Evolutionary conservation across 768 basidiomycete species (phyloP), one percentile per base, ranked within the genome.

Genomic region (Macrolepiota fuliginosa): DNA sequence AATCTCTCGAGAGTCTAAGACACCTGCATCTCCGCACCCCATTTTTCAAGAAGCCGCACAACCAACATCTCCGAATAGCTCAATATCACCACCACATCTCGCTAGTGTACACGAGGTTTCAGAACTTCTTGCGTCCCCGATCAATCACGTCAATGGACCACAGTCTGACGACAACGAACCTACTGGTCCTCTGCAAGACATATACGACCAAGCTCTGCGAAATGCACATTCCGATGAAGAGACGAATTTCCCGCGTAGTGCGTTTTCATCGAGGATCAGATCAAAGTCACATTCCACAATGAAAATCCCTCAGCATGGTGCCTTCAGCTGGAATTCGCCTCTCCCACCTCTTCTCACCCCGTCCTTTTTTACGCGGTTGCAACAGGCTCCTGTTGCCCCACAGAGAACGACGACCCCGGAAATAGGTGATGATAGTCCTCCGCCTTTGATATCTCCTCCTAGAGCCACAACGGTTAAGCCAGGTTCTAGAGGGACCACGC

Each of bases 291-390:
- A 40, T 52, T 15, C 13, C n/a, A 5, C 5, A 17, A 10, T 35
- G 10, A 39, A 42, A 42, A 29, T 5, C 11, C 35, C 17, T 27
- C 39, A 55, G 10, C 42, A 36, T 19, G 29, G 45, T 47, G 25
- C 15, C 45, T 47, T 55, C 40, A 27, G 17, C 22, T 40, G 35
- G 24, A 22, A 22, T 19, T 54, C 52, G 36, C 37, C 60, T 36
- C 45, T 25, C 7, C 53, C 60, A 17, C 60, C 60, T 15, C 60
- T 61, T 35, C 53, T 61, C 24, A 61, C 60, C 4, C 29, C 45
- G 10, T 36, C 45, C 11, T 61, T 54, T 39, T 61, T 61, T 27
- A 49, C 29, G 19, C 40, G 54, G 37, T 27, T 54, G 22, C 53
- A 37, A 37, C 32, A 49, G n/a, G 36, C 22, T 27, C 37, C 49